Evolutionary conservation across 805 yeast species (phyloP), one percentile per base, ranked within the genome.

Genomic region (Tetrapisispora iriomotensis): DNA sequence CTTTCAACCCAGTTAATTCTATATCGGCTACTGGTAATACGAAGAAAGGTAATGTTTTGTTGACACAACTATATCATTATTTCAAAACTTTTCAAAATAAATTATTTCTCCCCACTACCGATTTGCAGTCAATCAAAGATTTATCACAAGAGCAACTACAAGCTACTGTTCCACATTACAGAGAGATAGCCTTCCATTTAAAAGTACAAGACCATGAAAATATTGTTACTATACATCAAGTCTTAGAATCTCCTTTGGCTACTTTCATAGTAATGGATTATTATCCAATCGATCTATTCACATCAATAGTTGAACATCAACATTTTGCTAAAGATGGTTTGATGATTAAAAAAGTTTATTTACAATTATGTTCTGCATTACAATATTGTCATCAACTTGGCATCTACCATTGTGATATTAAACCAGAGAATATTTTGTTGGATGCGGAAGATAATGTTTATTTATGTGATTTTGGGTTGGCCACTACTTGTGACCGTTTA

Each of bases 351-450:
- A 70, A 68, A 45, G 82, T 72, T 48, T 81, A 80, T 51, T 53
- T 72, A 29, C 97, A 92, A 62, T 71, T 92, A 58, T 67, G 90
- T 33, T 83, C 88, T 44, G 95, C 90, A 6, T 71, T 88, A 39
- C 74, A 76, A 46, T 82, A 80, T 63, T 83, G 94, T 54, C 97
- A 90, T 60, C 70, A 80, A 2, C 75, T 74, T 47, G 82, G 84
- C n/a, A 77, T 90, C 25, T 90, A 80, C 58, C 97, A 88, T 56
- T 83, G 96, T 56, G 97, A 88, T 61, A 75, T 88, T 48, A 92
- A 92, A 65, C 98, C 98, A 6, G 97, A 92, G 60, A 92, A 92
- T 65, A 72, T 92, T 40, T 67, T 92, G 50, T 77, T 88, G 61
- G 53, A 68, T 72, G 50, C 85, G 77, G 41, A 59, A 70, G 40